phyloP scores from a whole-genome alignment of 495 filamentous ascomycete genomes.

The Zalerion maritima region DNA sequence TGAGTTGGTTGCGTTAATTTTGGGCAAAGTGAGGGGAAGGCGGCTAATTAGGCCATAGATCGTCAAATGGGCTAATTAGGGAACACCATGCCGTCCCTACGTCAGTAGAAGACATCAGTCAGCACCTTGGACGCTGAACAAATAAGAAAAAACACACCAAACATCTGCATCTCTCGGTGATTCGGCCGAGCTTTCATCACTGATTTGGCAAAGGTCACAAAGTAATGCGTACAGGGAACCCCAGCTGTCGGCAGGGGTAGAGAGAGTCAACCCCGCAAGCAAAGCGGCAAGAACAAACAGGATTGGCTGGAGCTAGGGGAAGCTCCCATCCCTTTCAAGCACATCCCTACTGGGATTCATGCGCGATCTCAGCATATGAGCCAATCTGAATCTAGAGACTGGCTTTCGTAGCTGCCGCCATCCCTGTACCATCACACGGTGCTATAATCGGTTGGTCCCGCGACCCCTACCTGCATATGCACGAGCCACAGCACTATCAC shows the following conservation, averaged over 20 bases:
- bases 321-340: conserved; percentile 10
- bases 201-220: conserved; percentile 1
- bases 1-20: conserved; percentile 4
- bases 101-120: too few relatives aligned
- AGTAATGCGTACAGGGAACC: conserved; percentile 4
- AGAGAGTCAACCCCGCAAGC: too few relatives aligned
- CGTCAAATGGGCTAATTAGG: too few relatives aligned
- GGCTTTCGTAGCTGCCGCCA: conserved; percentile 10
- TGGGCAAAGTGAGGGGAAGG: conserved; percentile 8
- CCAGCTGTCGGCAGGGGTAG: too few relatives aligned
- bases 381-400: conserved; percentile 23
- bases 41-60: conserved; percentile 20
- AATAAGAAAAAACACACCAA: not conserved
- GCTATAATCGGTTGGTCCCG: conserved; percentile 12
- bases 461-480: conserved; percentile 21
- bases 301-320: conserved; percentile 2
- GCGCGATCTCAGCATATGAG: conserved; percentile 18
- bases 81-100: too few relatives aligned
- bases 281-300: too few relatives aligned
- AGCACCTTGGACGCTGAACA: conserved; percentile 3
- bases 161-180: conserved; percentile 1
- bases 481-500: conserved; percentile 24
- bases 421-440: conserved; percentile 4
- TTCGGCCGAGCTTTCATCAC: too few relatives aligned
- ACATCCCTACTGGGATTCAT: conserved; percentile 10